phyloP scores from a whole-genome alignment of 2,329 filamentous ascomycete species.

The Ophiostoma himal-ulmi region DNA sequence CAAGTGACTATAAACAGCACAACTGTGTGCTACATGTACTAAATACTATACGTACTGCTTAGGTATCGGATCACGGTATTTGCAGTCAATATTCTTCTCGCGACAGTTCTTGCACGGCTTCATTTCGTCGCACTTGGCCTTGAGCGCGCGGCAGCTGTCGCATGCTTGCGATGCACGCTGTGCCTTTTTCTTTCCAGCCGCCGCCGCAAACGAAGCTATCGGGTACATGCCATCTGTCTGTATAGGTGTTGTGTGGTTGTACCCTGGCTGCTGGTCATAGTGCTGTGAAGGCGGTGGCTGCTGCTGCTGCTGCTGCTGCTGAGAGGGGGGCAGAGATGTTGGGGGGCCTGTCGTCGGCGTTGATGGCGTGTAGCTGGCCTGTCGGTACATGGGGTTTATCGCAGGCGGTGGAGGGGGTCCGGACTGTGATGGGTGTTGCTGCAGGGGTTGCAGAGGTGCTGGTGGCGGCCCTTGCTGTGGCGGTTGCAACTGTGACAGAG shows the following conservation, averaged over 20 bases:
- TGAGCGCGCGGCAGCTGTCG: constrained; percentile 78
- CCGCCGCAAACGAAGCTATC: constrained; percentile 38
- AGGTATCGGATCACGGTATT: constrained; percentile 84
- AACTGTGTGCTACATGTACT: too few species aligned
- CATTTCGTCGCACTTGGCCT: constrained; percentile 87
- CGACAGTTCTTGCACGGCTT: constrained; percentile 80
- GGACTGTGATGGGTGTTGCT: constrained; percentile 38
- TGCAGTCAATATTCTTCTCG: constrained; percentile 76
- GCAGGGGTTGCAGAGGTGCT: neutral
- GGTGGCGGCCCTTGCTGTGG: neutral
- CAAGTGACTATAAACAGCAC: neutral
- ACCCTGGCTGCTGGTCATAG: constrained; percentile 32
- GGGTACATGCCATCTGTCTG: constrained; percentile 39
- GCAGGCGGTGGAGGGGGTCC: constrained; percentile 26
- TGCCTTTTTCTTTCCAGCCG: constrained; percentile 55
- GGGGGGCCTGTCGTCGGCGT: neutral
- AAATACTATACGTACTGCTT: constrained; percentile 63
- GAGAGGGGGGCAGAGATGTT: neutral
- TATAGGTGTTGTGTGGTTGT: constrained; percentile 26
- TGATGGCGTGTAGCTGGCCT: constrained; percentile 35
- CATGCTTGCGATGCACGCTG: constrained; percentile 72
- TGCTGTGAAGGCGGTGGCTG: constrained; percentile 30
- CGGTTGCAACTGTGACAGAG: neutral
- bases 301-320: constrained; percentile 22
- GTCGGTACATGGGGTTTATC: constrained; percentile 33